Evolutionary conservation across 495 filamentous ascomycete genomes (phyloP).

Genomic region (Talaromyces stipitatus): DNA sequence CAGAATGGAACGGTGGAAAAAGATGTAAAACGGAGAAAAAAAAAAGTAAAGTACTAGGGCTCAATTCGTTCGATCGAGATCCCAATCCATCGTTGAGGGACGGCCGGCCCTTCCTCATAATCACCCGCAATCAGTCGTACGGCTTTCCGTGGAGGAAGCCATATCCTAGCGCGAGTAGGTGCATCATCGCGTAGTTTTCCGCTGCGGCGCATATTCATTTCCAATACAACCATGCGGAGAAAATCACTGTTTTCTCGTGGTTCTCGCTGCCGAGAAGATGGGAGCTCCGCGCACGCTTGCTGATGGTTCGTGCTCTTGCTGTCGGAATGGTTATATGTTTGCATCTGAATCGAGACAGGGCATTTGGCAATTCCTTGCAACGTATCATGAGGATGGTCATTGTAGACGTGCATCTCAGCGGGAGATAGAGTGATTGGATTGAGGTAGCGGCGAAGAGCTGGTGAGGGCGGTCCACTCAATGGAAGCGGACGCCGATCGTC

Average conservation of each 20-base stretch:
- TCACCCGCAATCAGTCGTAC: constrained; percentile 21
- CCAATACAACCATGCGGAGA: constrained; percentile 85
- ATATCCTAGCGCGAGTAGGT: constrained; percentile 75
- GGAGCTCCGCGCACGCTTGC: constrained; percentile 36
- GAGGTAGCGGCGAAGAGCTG: constrained; percentile 83
- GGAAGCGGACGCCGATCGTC: constrained; percentile 83
- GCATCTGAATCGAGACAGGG: constrained; percentile 79
- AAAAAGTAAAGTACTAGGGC: neutral
- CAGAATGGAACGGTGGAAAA: neutral
- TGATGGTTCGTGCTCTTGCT: constrained; percentile 21
- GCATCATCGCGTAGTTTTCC: constrained; percentile 84
- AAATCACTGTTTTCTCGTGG: constrained; percentile 91
- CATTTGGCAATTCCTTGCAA: constrained; percentile 32
- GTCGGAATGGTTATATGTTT: constrained; percentile 57
- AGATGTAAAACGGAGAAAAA: neutral
- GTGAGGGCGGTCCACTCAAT: constrained; percentile 66
- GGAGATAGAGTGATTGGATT: constrained; percentile 70
- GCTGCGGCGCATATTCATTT: constrained; percentile 92
- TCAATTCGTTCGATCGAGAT: constrained; percentile 21
- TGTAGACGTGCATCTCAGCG: constrained; percentile 56
- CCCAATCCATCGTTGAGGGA: constrained; percentile 37
- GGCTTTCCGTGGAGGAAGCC: constrained; percentile 73
- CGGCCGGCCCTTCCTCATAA: constrained; percentile 23
- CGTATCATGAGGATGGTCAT: constrained; percentile 34
- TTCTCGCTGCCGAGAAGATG: constrained; percentile 69